Evolutionary conservation across 495 filamentous ascomycete genomes (phyloP).

Genomic region (Hypoxylon fuscum): DNA sequence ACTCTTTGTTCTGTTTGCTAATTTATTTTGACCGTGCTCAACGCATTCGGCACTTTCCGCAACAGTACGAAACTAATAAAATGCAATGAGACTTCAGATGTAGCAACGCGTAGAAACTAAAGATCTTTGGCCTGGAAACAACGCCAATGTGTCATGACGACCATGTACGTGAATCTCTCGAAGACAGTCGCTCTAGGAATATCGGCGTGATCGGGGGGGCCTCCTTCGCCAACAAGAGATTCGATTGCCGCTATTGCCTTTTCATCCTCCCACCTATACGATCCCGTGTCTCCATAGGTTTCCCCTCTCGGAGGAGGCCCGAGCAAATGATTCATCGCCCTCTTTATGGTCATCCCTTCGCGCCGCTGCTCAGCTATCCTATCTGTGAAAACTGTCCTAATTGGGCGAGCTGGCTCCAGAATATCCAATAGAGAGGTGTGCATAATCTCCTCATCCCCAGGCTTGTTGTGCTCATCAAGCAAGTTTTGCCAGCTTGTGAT

Average conservation of each 20-base stretch:
- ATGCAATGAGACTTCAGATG: too few species aligned
- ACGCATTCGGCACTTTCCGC: too few species aligned
- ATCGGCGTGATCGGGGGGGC: constrained; percentile 2
- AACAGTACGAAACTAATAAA: too few species aligned
- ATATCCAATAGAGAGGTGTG: background rate
- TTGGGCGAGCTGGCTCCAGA: background rate
- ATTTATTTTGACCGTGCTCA: too few species aligned
- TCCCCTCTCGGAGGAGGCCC: background rate
- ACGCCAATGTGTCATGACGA: constrained; percentile 31
- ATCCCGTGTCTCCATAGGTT: background rate
- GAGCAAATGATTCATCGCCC: background rate
- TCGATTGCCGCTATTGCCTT: background rate
- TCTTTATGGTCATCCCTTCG: background rate
- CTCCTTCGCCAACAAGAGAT: background rate
- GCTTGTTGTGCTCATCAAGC: too few species aligned
- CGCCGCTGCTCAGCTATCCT: constrained; percentile 3
- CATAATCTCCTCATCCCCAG: background rate
- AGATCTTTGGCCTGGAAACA: background rate
- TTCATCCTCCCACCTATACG: background rate
- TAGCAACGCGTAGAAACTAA: too few species aligned
- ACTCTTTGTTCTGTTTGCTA: too few species aligned
- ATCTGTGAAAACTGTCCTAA: background rate
- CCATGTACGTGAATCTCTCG: constrained; percentile 26
- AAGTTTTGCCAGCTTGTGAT: too few species aligned
- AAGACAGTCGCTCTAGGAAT: background rate